These are phyloP conservation scores for Hypoxylon perforatum DNA, from an alignment of 495 filamentous ascomycete species.

Conservation along the genomic window DNA sequence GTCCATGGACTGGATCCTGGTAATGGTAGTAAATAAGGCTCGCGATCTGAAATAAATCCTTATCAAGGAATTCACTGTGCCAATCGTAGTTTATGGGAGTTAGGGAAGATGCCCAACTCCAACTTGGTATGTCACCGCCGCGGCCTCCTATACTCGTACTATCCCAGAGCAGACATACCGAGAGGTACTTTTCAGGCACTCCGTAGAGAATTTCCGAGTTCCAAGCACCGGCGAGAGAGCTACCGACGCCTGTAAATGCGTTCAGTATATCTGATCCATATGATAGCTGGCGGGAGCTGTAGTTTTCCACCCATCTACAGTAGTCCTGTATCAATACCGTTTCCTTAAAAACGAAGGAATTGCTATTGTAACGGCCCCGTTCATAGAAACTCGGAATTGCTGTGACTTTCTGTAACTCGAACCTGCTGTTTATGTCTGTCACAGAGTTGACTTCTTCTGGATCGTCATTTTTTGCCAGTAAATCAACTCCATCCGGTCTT, in stretches of 20 bases:
- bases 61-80: background rate
- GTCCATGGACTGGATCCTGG: background rate
- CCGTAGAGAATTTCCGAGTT: constrained; percentile 36
- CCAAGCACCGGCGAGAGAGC: constrained; percentile 27
- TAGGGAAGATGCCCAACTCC: constrained; percentile 28
- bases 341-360: constrained; percentile 16
- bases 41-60: background rate
- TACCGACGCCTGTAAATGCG: constrained; percentile 46
- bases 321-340: constrained; percentile 38
- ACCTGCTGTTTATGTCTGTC: background rate
- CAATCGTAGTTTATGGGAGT: constrained; percentile 9
- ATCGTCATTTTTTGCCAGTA: too few relatives aligned
- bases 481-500: background rate
- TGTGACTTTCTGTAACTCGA: background rate
- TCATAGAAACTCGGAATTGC: background rate
- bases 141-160: background rate
- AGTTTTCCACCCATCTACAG: constrained; percentile 36
- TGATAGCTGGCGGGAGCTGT: constrained; percentile 41
- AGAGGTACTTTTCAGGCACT: constrained; percentile 43
- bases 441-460: background rate
- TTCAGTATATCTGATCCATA: constrained; percentile 44
- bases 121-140: constrained; percentile 21
- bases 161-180: constrained; percentile 41
- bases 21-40: constrained; percentile 14
- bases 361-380: background rate